Evolutionary conservation across 2,329 filamentous ascomycete species (phyloP), one percentile per base, ranked within the genome.

Genomic region (Phialophora tarda): DNA sequence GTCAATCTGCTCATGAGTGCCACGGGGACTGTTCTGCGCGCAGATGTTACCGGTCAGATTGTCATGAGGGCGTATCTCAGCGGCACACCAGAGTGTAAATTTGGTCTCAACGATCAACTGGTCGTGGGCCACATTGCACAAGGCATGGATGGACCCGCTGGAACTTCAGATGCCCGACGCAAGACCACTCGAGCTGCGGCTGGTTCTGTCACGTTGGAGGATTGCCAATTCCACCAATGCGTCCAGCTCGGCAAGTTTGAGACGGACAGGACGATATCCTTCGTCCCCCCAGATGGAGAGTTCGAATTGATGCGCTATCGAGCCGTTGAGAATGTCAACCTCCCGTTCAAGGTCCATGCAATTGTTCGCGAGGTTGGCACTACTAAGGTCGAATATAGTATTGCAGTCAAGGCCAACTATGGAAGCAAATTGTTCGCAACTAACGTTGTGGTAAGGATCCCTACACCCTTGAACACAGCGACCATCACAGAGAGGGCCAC

Each of bases 1-100:
- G 94, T 99, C 75, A 99, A 99, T 79, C 86, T 99, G 66, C 89
- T 99, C 75, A 97, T 99, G 91, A 98, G 94, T n/a, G 95, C 95
- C 5, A 95, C 93, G 0, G 95, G 95, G 32, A 94, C 93, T 24
- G 93, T 99, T 30, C 86, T 99, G 12, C 91, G 95, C 71, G 95
- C 95, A 70, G 95, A 99, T 75, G 95, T 99, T 61, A 97, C 92
- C 59, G 95, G 95, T 59, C 93, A 98, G 77, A 99, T 99, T 75
- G 88, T 99, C 74, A 99, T 99, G 95, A 92, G 95, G 74, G 95
- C 95, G 67, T 99, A 99, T 77, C 89, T 99, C 28, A 91, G 92
- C 23, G 95, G 96, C 38, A 99, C 93, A 0, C 95, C 95, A 8
- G 95, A 99, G 80, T 99, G 95, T 86, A 99, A 99, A 79, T 99